Conservation (phyloP, 2,329 filamentous ascomycete species). For the Periglandula ipomoeae region DNA sequence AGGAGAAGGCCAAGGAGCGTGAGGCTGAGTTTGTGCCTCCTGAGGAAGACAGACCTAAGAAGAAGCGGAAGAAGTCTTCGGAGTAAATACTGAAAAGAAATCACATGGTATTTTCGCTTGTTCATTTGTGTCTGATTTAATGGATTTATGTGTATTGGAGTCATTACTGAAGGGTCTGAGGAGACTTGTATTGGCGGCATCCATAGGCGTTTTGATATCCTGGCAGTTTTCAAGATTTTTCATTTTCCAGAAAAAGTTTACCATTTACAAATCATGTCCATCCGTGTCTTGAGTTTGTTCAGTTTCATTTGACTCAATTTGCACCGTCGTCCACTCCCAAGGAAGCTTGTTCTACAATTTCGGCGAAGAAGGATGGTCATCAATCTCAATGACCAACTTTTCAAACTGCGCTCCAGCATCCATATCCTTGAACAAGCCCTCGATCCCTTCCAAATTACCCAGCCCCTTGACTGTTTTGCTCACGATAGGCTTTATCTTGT, state of each 20-base stretch:
- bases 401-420: conserved; percentile 80
- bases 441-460: conserved; percentile 68
- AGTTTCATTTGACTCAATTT: too few species aligned
- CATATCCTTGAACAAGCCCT: conserved; percentile 81
- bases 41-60: conserved; percentile 60
- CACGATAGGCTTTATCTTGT: conserved; percentile 68
- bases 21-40: conserved; percentile 83
- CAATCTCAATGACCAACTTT: conserved; percentile 75
- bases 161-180: neutral
- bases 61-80: conserved; percentile 50
- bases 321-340: too few species aligned
- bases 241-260: neutral
- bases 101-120: neutral
- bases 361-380: conserved; percentile 20
- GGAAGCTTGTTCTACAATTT: conserved; percentile 31
- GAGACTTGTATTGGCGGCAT: conserved; percentile 5
- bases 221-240: conserved; percentile 9
- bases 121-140: neutral
- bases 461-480: conserved; percentile 66
- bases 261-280: neutral
- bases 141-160: neutral
- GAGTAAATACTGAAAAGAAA: conserved; percentile 16
- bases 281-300: neutral
- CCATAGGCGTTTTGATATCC: conserved; percentile 10
- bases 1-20: conserved; percentile 78